A percentile compares a stretch with the other conserved stretches of the same genome.
phyloP scores from a whole-genome alignment of 2,329 filamentous ascomycete species.

The Erysiphe pulchra region DNA sequence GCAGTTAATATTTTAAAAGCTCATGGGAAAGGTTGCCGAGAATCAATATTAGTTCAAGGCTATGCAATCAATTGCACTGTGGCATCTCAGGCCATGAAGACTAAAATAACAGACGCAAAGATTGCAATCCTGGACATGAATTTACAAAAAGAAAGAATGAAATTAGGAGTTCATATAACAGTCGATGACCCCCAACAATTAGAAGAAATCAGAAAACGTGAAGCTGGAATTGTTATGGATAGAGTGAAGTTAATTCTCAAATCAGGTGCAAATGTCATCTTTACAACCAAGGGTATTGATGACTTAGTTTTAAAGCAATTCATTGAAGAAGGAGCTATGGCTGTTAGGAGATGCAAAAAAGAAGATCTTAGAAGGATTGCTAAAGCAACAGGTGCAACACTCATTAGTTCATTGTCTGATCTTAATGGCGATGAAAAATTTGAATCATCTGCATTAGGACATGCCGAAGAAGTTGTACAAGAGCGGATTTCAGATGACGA shows the following conservation, averaged over 20 bases:
- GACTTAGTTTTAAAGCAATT: slow-evolving; percentile 88
- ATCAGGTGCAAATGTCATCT: slow-evolving; percentile 80
- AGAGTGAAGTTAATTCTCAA: slow-evolving; percentile 94
- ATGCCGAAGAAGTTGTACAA: slow-evolving; percentile 90
- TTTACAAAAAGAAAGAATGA: slow-evolving; percentile 96
- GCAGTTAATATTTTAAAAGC: slow-evolving; percentile 97
- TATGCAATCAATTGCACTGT: slow-evolving; percentile 98
- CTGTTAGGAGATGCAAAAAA: slow-evolving; percentile 90
- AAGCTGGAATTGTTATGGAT: slow-evolving; percentile 81
- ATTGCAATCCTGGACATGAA: slow-evolving; percentile 97
- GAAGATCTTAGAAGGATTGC: slow-evolving; percentile 91
- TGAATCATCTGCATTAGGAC: slow-evolving; percentile 65
- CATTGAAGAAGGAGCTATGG: slow-evolving; percentile 86
- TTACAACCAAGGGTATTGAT: slow-evolving; percentile 97
- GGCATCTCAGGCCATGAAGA: slow-evolving; percentile 93
- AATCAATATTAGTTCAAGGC: slow-evolving; percentile 80
- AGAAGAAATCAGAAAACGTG: slow-evolving; percentile 84
- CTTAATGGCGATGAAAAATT: slow-evolving; percentile 95
- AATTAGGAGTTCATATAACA: slow-evolving; percentile 93
- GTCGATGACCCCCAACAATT: slow-evolving; percentile 93
- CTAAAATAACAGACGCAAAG: slow-evolving; percentile 74
- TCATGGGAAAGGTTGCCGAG: slow-evolving; percentile 73
- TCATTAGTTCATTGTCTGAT: slow-evolving; percentile 83
- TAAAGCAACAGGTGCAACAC: slow-evolving; percentile 78
- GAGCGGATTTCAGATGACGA: slow-evolving; percentile 97